Evolutionary conservation across 257 asterid species (phyloP).

Genomic region (Datura wrightii): DNA sequence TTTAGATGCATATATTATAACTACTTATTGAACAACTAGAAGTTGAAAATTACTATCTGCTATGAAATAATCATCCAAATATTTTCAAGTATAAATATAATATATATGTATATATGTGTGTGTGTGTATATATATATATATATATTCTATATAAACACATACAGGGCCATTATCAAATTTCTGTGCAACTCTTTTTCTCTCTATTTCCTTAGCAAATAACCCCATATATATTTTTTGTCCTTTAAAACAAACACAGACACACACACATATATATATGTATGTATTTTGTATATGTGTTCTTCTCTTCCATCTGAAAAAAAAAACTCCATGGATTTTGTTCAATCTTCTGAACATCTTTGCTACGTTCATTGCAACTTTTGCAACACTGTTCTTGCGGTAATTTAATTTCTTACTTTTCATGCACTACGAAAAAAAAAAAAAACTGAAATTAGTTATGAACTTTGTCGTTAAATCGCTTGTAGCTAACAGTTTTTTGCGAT

Average conservation of each 20-base stretch:
- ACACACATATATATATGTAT: no score
- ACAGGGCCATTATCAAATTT: neutral
- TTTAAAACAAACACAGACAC: neutral
- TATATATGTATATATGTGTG: neutral
- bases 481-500: no score
- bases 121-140: no score
- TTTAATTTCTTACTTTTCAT: neutral
- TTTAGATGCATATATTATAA: neutral
- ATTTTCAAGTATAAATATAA: neutral
- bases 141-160: neutral
- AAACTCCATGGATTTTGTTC: slow-evolving; percentile 73
- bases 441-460: no score
- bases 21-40: neutral
- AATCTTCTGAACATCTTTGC: slow-evolving; percentile 85
- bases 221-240: neutral
- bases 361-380: slow-evolving; percentile 95
- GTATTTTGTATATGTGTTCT: slow-evolving; percentile 29
- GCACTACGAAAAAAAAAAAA: no score
- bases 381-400: slow-evolving; percentile 96
- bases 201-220: neutral
- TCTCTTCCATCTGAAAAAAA: slow-evolving; percentile 35
- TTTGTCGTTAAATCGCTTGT: no score
- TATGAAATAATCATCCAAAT: neutral
- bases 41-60: neutral
- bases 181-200: neutral